Conservation (phyloP, 2,329 filamentous ascomycete species). For the Apiospora hydei region DNA sequence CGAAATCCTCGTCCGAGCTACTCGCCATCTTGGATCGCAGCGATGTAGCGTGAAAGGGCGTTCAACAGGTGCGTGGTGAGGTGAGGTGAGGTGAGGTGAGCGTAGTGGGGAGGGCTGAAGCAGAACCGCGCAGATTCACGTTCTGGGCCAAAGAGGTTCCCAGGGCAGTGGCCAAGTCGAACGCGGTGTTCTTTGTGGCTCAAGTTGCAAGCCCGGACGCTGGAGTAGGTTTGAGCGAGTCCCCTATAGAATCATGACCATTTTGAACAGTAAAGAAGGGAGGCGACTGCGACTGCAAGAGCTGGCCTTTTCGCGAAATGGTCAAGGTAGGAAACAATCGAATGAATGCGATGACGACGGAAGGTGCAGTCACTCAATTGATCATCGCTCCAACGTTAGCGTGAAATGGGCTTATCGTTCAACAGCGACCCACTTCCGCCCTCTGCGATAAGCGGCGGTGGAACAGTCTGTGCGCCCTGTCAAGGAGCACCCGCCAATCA, state of each 20-base stretch:
- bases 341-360: slow-evolving; percentile 17
- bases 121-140: background rate
- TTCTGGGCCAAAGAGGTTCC: background rate
- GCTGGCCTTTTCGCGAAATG: slow-evolving; percentile 4
- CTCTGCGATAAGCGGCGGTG: slow-evolving; percentile 6
- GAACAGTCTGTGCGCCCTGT: slow-evolving; percentile 7
- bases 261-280: background rate
- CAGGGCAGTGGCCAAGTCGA: background rate
- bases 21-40: slow-evolving; percentile 25
- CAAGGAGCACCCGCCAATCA: background rate
- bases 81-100: background rate
- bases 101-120: background rate
- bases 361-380: slow-evolving; percentile 20
- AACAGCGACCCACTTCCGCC: background rate
- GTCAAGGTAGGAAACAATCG: background rate
- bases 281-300: background rate
- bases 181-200: background rate
- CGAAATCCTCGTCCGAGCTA: slow-evolving; percentile 27
- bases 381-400: slow-evolving; percentile 20
- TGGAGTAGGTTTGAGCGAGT: background rate
- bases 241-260: background rate
- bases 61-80: background rate
- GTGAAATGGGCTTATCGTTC: background rate
- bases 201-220: background rate
- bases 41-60: background rate